phyloP scores from a whole-genome alignment of 177 flowering plant genomes.

The Telopea speciosissima region DNA sequence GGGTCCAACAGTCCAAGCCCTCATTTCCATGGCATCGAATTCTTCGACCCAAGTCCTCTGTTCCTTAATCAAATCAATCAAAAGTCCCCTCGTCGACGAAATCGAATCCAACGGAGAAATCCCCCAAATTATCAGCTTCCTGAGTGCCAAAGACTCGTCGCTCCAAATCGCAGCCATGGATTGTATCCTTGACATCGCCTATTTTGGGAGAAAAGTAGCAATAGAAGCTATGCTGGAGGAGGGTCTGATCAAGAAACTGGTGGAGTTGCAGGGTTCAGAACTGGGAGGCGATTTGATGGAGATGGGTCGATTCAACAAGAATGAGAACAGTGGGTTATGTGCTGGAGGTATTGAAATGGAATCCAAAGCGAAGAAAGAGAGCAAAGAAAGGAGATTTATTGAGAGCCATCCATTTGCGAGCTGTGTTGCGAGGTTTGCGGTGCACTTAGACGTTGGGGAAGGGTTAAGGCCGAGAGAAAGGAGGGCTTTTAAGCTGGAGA shows the following conservation, averaged over 20 bases:
- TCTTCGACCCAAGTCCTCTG: slow-evolving; percentile 52
- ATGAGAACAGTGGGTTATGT: slow-evolving; percentile 3
- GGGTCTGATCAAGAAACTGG: slow-evolving; percentile 53
- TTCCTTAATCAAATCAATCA: slow-evolving; percentile 51
- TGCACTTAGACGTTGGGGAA: slow-evolving; percentile 88
- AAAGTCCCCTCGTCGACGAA: slow-evolving; percentile 77
- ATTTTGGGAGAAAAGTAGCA: slow-evolving; percentile 82
- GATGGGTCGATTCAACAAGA: slow-evolving; percentile 24
- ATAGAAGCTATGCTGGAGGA: slow-evolving; percentile 69
- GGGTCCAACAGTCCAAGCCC: slow-evolving; percentile 44
- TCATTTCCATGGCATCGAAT: slow-evolving; percentile 40
- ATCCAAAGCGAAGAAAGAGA: slow-evolving; percentile 17
- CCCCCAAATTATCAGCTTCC: slow-evolving; percentile 38
- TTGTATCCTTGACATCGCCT: slow-evolving; percentile 73
- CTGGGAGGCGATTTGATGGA: slow-evolving; percentile 60
- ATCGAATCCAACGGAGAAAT: slow-evolving; percentile 51
- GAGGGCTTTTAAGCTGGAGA: slow-evolving; percentile 69
- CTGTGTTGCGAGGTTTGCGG: slow-evolving; percentile 84
- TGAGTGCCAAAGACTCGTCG: slow-evolving; percentile 30
- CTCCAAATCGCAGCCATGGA: slow-evolving; percentile 41
- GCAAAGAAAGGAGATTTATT: slow-evolving; percentile 27
- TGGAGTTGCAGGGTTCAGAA: slow-evolving; percentile 69
- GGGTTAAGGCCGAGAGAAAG: slow-evolving; percentile 89
- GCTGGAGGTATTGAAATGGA: slow-evolving; percentile 10
- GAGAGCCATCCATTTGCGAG: slow-evolving; percentile 64